phyloP scores from a whole-genome alignment of 106 monocot species.

The Narthecium ossifragum region DNA sequence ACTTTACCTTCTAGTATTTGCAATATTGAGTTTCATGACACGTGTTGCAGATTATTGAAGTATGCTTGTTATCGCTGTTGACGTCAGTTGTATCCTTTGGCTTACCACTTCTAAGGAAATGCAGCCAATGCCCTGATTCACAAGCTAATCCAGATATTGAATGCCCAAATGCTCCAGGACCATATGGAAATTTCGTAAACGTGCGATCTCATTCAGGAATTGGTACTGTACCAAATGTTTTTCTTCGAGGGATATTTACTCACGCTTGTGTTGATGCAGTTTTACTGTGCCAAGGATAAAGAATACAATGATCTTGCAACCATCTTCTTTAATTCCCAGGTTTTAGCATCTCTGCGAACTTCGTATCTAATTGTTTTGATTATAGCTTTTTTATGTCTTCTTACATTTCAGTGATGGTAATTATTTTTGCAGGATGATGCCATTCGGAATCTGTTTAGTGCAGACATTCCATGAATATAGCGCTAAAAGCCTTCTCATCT shows the following conservation, averaged over 20 bases:
- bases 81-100: conserved; percentile 93
- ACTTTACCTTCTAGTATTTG: no score
- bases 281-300: conserved; percentile 75
- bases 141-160: conserved; percentile 75
- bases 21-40: neutral
- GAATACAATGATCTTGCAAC: conserved; percentile 99
- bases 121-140: conserved; percentile 79
- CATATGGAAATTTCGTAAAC: conserved; percentile 95
- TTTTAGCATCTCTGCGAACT: conserved; percentile 14
- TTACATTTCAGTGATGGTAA: neutral
- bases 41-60: conserved; percentile 76
- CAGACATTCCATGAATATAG: conserved; percentile 97
- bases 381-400: neutral
- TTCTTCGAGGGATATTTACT: no score
- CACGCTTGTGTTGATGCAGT: conserved; percentile 52
- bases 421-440: conserved; percentile 85
- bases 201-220: conserved; percentile 24
- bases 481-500: conserved; percentile 89
- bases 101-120: conserved; percentile 82
- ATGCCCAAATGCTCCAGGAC: conserved; percentile 92
- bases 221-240: no score
- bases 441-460: conserved; percentile 97
- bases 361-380: no score
- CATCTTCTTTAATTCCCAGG: conserved; percentile 99
- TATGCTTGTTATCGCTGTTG: conserved; percentile 73